Conservation (phyloP, 805 yeast species). For the Wickerhamomyces subpelliculosus region DNA sequence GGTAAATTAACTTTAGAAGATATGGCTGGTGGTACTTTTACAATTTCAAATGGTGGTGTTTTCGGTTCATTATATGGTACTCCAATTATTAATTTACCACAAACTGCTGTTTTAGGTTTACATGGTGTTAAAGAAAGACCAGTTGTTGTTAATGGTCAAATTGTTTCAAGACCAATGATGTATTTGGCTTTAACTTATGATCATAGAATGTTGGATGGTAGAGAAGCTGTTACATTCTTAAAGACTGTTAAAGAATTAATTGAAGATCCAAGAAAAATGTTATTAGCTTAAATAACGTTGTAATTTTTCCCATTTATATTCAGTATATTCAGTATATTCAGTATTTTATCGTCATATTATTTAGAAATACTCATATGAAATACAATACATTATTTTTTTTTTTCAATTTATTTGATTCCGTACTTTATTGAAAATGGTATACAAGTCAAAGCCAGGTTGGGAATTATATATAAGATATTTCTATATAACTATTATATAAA, state of each 20-base stretch:
- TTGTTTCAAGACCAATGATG: constrained; percentile 99
- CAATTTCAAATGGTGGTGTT: constrained; percentile 98
- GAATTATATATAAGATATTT: not conserved
- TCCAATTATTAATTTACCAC: constrained; percentile 97
- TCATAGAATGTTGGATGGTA: constrained; percentile 96
- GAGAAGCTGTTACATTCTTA: constrained; percentile 97
- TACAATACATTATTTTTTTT: not conserved
- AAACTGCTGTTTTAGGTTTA: constrained; percentile 94
- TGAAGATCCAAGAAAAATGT: constrained; percentile 99
- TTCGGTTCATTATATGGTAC: constrained; percentile 97
- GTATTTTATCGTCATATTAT: not conserved
- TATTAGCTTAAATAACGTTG: constrained; percentile 35
- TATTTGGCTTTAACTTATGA: constrained; percentile 97
- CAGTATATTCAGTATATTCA: no score
- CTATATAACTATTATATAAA: not conserved
- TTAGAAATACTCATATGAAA: not conserved
- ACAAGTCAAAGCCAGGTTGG: no score
- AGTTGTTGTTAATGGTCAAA: constrained; percentile 91
- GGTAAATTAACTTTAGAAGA: constrained; percentile 95
- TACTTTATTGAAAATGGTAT: no score
- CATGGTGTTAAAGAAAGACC: constrained; percentile 98
- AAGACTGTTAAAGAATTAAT: constrained; percentile 93
- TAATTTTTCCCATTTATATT: not conserved
- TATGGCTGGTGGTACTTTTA: constrained; percentile 99
- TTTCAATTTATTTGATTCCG: not conserved